These are phyloP conservation scores for Nemania abortiva DNA, from an alignment of 2,329 filamentous ascomycete genomes.

Conservation along the genomic window DNA sequence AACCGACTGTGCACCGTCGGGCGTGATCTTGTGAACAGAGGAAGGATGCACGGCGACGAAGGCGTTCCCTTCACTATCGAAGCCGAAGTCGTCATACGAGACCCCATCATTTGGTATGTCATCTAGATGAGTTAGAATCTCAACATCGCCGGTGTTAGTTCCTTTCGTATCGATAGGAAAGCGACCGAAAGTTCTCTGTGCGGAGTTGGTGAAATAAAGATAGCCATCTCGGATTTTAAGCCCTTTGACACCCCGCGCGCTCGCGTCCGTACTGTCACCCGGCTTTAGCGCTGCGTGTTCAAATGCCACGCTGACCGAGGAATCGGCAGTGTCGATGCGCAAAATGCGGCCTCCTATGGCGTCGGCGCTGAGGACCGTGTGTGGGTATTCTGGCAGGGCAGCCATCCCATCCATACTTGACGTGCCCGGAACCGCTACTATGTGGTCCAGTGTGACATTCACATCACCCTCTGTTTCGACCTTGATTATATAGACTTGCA, in stretches of 20 bases:
- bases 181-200: slow-evolving; percentile 33
- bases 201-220: slow-evolving; percentile 45
- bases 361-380: slow-evolving; percentile 39
- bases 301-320: slow-evolving; percentile 34
- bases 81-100: slow-evolving; percentile 41
- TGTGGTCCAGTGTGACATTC: slow-evolving; percentile 31
- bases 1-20: slow-evolving; percentile 35
- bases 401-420: slow-evolving; percentile 39
- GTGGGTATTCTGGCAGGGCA: slow-evolving; percentile 37
- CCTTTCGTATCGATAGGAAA: slow-evolving; percentile 38
- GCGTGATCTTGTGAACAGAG: slow-evolving; percentile 39
- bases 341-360: slow-evolving; percentile 39
- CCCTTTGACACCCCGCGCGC: slow-evolving; percentile 40
- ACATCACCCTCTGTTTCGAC: slow-evolving; percentile 34
- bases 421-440: slow-evolving; percentile 35
- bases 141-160: slow-evolving; percentile 30
- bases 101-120: not conserved
- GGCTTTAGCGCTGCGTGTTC: slow-evolving; percentile 32
- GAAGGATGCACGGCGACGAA: slow-evolving; percentile 40
- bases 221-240: slow-evolving; percentile 34
- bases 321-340: slow-evolving; percentile 34
- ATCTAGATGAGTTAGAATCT: slow-evolving; percentile 35
- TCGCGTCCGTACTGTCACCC: not conserved
- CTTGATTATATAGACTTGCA: slow-evolving; percentile 38
- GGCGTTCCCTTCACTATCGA: slow-evolving; percentile 38